Base-by-base conservation (phyloP, 345 rosid genomes). In the Garcia nutans region DNA sequence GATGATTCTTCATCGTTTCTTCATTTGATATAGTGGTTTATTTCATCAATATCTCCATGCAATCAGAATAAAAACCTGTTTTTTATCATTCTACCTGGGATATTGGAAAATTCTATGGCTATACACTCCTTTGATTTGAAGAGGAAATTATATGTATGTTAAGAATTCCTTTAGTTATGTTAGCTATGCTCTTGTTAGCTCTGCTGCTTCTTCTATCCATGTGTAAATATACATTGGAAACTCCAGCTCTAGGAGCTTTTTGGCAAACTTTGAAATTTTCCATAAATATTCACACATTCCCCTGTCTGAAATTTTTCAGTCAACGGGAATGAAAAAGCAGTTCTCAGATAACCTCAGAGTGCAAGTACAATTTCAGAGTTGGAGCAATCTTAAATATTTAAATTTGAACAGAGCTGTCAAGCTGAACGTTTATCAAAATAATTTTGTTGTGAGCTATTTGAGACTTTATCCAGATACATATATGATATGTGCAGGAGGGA, bases 401-500 rank as follows among this genome's bases (percentile, higher is more conserved):
- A 41, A 73, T 15, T 72, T 37, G 41, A 37, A 37, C 6, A 37
- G 41, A 37, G 41, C 6, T 6, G 6, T 37, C 41, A 37, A 37
- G 0, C 41, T 37, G 41, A 37, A 37, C 41, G 6, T 5, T 54
- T 69, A 50, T 56, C n/a, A n/a, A n/a, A n/a, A n/a, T n/a, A 64
- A 69, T 59, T 49, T 68, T 64, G 44, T 6, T 31, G 55, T 57
- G 59, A 72, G 65, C 42, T 52, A 7, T 54, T 82, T 61, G 12
- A 33, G 6, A 16, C 19, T 69, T 31, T 71, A 56, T 63, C 16
- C 49, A 44, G 23, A 19, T 22, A 41, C 26, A 23, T 49, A 26
- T 69, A 23, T 60, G 68, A 26, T 68, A 55, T 71, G 3, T 78
- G 50, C 82, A 93, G 99, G 98, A 93, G 80, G 87, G 83, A 78